Conservation (phyloP, 768 basidiomycete genomes). For the Mycena polygramma region DNA sequence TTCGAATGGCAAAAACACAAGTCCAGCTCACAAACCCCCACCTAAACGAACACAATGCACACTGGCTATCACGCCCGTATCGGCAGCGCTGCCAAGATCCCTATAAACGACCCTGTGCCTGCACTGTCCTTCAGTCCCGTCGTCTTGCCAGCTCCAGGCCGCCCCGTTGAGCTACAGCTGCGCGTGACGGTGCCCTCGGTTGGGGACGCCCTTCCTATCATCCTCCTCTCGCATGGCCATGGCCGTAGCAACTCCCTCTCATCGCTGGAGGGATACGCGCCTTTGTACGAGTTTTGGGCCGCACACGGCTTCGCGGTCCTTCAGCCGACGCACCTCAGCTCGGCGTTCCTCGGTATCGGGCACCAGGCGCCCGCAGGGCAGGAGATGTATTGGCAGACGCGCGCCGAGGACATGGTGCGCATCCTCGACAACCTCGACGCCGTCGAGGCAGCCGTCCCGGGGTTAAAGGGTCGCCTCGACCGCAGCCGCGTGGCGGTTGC, state of each 20-base stretch:
- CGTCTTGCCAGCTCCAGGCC: constrained; percentile 10
- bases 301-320: constrained; percentile 14
- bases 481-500: constrained; percentile 1
- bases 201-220: neutral
- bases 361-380: constrained; percentile 3
- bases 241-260: constrained; percentile 1
- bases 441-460: constrained; percentile 5
- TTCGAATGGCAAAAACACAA: neutral
- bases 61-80: constrained; percentile 1
- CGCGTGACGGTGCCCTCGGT: constrained; percentile 6
- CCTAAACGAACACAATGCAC: constrained; percentile 5
- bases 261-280: neutral
- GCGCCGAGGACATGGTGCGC: constrained; percentile 15
- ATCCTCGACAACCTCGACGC: constrained; percentile 12
- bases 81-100: neutral
- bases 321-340: constrained; percentile 11
- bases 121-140: constrained; percentile 4
- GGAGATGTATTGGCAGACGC: constrained; percentile 15
- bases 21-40: neutral
- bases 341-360: constrained; percentile 5
- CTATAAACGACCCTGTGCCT: neutral
- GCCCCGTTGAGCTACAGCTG: constrained; percentile 4
- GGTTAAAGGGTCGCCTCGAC: neutral
- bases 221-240: constrained; percentile 6
- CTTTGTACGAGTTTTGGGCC: constrained; percentile 6